Evolutionary conservation across 306 rosid species (phyloP), one percentile per base, ranked within the genome.

Genomic region (Malus sylvestris): DNA sequence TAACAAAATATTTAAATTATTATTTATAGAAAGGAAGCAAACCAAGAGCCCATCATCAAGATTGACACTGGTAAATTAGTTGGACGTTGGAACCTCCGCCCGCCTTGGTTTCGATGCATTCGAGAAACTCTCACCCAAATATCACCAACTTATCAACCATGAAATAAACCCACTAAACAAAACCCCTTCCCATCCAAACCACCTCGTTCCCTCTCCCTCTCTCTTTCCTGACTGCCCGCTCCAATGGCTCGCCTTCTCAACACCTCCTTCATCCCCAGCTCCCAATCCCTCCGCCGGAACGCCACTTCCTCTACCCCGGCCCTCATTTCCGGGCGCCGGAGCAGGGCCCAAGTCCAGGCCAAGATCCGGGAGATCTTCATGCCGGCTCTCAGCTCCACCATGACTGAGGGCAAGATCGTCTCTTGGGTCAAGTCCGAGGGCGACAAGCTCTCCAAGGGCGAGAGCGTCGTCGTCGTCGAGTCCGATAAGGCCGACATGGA

Each of bases 401-500:
- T 96, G 98, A 92, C 98, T 0, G 99, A 92, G 79, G 99, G 99
- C 1, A 96, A 92, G 84, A 92, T 96, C 80, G 97, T 96, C 3
- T 92, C 99, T 0, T 96, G 99, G 99, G 80, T 88, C 76, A 96
- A 91, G 78, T 91, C 98, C 23, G 98, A 96, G 75, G 99, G 99
- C 58, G 99, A 96, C 61, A 89, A 85, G 86, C 92, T 96, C 74
- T 78, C 93, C 82, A 96, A 92, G 71, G 99, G 99, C 5, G 98
- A 96, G 82, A 92, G 99, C 70, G 99, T 96, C 16, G 99, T 92
- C 57, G 99, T 96, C 15, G 99, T 96, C 10, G 99, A 96, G 81
- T 96, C 99, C 67, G 99, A 96, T 29, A 96, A 96, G 83, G 98
- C 99, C 38, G 99, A 96, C 77, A 96, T 95, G 99, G 99, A 95